Percentiles rank a stretch among this genome's conserved stretches.
These are phyloP conservation scores for Conringia planisiliqua DNA, from an alignment of 345 rosid species.

Conservation along the genomic window DNA sequence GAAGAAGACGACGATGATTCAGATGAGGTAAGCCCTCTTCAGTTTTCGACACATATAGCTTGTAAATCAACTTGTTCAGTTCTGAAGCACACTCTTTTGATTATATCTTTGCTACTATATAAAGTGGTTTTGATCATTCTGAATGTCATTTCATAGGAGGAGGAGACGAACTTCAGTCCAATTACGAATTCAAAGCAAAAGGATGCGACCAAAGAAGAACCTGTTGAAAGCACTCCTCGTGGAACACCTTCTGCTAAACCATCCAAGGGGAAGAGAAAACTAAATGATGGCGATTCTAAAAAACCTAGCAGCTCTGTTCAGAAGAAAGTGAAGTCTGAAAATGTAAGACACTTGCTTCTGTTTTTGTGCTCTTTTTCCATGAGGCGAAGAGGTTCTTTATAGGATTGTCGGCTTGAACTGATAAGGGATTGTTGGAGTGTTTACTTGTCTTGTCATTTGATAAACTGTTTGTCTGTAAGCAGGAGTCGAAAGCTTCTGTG, in stretches of 20 bases:
- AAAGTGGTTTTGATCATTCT: neutral
- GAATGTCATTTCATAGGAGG: slow-evolving; percentile 32
- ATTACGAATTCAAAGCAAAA: slow-evolving; percentile 61
- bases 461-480: too few species aligned
- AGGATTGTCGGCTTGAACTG: neutral
- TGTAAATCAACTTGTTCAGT: neutral
- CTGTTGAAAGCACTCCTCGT: slow-evolving; percentile 66
- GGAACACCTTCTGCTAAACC: slow-evolving; percentile 77
- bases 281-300: slow-evolving; percentile 64
- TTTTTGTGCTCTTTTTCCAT: neutral
- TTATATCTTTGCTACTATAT: neutral
- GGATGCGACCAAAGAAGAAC: slow-evolving; percentile 75
- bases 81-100: neutral
- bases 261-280: slow-evolving; percentile 79
- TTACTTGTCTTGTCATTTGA: neutral
- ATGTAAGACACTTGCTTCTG: slow-evolving; percentile 43
- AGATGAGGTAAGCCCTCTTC: slow-evolving; percentile 60
- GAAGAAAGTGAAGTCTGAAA: slow-evolving; percentile 87
- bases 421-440: neutral
- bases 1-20: slow-evolving; percentile 84
- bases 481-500: slow-evolving; percentile 50
- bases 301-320: slow-evolving; percentile 52
- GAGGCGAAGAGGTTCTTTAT: neutral
- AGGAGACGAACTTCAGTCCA: slow-evolving; percentile 53
- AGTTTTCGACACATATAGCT: neutral